Conservation (phyloP, 805 yeast genomes). For the Pichia californica region DNA sequence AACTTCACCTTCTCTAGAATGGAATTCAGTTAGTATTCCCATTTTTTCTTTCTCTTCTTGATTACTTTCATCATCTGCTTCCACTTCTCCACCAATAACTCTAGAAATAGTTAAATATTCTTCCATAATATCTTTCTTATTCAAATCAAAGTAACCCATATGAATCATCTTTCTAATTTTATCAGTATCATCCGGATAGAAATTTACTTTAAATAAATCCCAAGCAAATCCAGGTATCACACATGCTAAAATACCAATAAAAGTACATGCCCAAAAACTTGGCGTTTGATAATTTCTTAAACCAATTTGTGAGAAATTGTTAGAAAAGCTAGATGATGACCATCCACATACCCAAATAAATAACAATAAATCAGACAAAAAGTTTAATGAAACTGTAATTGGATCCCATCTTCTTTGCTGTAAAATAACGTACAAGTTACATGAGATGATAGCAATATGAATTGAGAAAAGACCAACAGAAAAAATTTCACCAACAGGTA, state of each 20-base stretch:
- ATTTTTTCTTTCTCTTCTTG: conserved; percentile 19
- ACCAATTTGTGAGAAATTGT: conserved; percentile 62
- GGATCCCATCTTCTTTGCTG: conserved; percentile 79
- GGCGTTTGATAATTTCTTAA: conserved; percentile 54
- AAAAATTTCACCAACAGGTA: conserved; percentile 56
- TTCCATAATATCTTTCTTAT: conserved; percentile 22
- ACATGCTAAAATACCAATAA: conserved; percentile 48
- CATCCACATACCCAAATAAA: conserved; percentile 81
- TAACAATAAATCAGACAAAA: conserved; percentile 50
- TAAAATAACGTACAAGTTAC: conserved; percentile 59
- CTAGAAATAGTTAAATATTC: conserved; percentile 11
- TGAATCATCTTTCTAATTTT: conserved; percentile 57
- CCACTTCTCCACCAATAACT: neutral
- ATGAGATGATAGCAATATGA: conserved; percentile 54
- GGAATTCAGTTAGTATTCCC: too few relatives aligned
- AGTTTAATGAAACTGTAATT: conserved; percentile 46
- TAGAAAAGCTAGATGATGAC: conserved; percentile 44
- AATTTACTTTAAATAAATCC: conserved; percentile 45
- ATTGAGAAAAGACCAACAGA: conserved; percentile 64
- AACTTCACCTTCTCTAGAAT: neutral
- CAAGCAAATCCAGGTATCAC: conserved; percentile 54
- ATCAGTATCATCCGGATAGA: conserved; percentile 61
- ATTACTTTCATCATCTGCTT: neutral
- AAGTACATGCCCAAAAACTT: conserved; percentile 58
- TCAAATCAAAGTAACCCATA: conserved; percentile 42